Percentiles rank a stretch among this genome's conserved stretches.
These are phyloP conservation scores for Ensete glaucum DNA, from an alignment of 176 grass and related monocot genomes.

Conservation along the genomic window DNA sequence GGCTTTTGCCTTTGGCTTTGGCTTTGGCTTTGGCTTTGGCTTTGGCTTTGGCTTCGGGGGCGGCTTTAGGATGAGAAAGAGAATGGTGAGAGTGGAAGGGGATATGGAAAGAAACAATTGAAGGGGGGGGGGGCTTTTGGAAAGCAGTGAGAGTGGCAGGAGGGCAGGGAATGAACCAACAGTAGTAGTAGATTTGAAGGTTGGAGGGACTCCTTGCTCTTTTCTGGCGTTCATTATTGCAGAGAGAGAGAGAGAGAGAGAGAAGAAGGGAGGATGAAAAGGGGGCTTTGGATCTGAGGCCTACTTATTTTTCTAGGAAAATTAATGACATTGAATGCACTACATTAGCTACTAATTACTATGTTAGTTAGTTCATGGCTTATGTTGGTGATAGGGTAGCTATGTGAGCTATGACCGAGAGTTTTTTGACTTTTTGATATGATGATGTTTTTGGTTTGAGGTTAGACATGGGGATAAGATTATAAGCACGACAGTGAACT, in stretches of 20 bases:
- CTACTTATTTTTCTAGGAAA: not conserved
- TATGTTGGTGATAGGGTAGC: too few relatives aligned
- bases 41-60: not conserved
- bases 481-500: too few relatives aligned
- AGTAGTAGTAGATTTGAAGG: not conserved
- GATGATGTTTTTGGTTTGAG: not conserved
- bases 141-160: too few relatives aligned
- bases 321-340: not conserved
- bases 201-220: not conserved
- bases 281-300: not conserved
- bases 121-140: too few relatives aligned
- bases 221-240: not conserved
- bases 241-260: not conserved
- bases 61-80: not conserved
- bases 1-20: not conserved
- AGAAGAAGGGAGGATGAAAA: not conserved
- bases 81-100: not conserved
- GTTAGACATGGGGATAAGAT: not conserved
- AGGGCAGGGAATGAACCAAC: too few relatives aligned
- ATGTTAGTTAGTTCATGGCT: not conserved
- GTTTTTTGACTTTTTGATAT: not conserved
- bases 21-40: too few relatives aligned
- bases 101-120: not conserved
- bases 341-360: not conserved
- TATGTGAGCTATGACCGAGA: not conserved